A percentile compares a stretch with the other conserved stretches of the same genome.
Conservation (phyloP, 208 protist species). For the Wallacemonas rigidus region DNA sequence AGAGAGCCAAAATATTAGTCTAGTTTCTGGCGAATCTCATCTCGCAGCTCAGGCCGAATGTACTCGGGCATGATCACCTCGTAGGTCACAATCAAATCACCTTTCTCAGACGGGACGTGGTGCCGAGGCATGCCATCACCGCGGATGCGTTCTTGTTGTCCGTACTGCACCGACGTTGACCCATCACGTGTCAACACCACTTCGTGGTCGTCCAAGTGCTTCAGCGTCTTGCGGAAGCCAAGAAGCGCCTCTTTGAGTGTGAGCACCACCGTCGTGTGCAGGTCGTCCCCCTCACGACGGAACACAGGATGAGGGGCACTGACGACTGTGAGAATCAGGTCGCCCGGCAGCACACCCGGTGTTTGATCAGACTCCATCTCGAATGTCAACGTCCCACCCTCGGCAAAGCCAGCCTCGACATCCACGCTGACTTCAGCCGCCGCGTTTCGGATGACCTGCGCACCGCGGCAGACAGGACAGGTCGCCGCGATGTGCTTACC, state of each 20-base stretch:
- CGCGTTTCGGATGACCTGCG: constrained; percentile 38
- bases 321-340: constrained; percentile 50
- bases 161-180: constrained; percentile 46
- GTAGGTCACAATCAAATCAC: constrained; percentile 71
- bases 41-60: constrained; percentile 29
- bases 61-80: constrained; percentile 50
- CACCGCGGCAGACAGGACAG: constrained; percentile 63
- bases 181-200: constrained; percentile 32
- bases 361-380: constrained; percentile 62
- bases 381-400: constrained; percentile 43
- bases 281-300: constrained; percentile 48
- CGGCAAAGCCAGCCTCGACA: constrained; percentile 50
- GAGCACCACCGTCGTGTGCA: constrained; percentile 58
- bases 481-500: constrained; percentile 57
- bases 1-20: constrained; percentile 14
- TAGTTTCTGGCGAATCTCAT: constrained; percentile 28
- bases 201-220: constrained; percentile 77
- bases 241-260: constrained; percentile 76
- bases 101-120: constrained; percentile 63
- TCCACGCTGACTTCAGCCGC: constrained; percentile 43
- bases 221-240: constrained; percentile 69
- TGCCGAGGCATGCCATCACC: constrained; percentile 88
- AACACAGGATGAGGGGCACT: constrained; percentile 57
- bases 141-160: constrained; percentile 24
- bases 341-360: constrained; percentile 53